Evolutionary conservation across 331 rosid genomes (phyloP).

Genomic region (Rhamnella rubrinervis): DNA sequence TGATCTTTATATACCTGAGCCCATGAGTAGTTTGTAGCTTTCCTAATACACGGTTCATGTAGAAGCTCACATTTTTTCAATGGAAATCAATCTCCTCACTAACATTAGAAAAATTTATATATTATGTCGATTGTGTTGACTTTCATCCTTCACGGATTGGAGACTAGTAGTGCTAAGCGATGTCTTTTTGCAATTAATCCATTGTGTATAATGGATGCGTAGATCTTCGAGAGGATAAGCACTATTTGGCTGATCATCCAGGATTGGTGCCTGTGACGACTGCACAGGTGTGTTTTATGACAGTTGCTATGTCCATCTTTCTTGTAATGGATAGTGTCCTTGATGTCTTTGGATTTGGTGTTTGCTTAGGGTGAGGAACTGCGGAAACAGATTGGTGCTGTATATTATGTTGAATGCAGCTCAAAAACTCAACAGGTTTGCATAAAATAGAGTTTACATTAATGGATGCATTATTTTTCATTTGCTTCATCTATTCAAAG

Average conservation of each 20-base stretch:
- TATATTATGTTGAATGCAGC: constrained; percentile 87
- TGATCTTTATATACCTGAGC: neutral
- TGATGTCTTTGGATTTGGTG: constrained; percentile 18
- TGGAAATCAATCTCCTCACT: too few relatives aligned
- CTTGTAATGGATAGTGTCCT: constrained; percentile 9
- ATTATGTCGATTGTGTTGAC: constrained; percentile 2
- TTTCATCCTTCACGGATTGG: constrained; percentile 8
- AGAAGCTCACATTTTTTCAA: neutral
- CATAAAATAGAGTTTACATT: constrained; percentile 15
- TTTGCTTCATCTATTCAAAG: too few relatives aligned
- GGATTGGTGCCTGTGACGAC: constrained; percentile 87
- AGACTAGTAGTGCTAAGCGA: constrained; percentile 7
- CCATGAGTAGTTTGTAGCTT: constrained; percentile 7
- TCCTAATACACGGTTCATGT: neutral
- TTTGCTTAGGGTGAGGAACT: constrained; percentile 87
- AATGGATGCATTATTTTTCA: too few relatives aligned
- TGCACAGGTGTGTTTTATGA: constrained; percentile 60
- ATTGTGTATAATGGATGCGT: constrained; percentile 21
- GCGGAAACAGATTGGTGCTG: constrained; percentile 87
- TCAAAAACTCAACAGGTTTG: constrained; percentile 96
- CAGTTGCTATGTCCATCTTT: constrained; percentile 11
- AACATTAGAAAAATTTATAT: too few relatives aligned
- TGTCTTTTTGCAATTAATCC: constrained; percentile 17
- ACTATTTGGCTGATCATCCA: constrained; percentile 86
- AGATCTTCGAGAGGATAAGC: constrained; percentile 96